Conservation (phyloP, 2,329 filamentous ascomycete genomes). For the Talaromyces sp. region DNA sequence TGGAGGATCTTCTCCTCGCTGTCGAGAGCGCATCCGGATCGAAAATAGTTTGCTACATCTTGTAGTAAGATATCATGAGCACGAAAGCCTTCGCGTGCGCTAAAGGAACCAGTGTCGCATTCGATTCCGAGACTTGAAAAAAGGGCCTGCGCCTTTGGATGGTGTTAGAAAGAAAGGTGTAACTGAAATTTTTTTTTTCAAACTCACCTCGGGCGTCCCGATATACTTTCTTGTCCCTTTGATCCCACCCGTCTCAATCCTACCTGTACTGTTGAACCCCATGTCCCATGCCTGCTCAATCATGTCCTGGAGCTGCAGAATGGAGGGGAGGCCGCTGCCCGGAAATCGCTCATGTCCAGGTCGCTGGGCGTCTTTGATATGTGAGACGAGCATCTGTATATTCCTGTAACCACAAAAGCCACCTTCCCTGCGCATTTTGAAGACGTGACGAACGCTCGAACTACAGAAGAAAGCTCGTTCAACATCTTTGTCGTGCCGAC, state of each 20-base stretch:
- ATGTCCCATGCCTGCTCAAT: conserved; percentile 87
- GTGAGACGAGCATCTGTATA: conserved; percentile 85
- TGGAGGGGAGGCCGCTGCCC: conserved; percentile 59
- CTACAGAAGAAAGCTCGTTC: conserved; percentile 76
- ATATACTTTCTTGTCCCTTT: conserved; percentile 91
- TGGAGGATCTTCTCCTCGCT: conserved; percentile 59
- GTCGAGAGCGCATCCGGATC: conserved; percentile 43
- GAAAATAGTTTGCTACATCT: conserved; percentile 71
- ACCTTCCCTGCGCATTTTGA: conserved; percentile 76
- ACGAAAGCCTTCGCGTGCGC: conserved; percentile 40
- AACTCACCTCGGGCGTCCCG: conserved; percentile 74
- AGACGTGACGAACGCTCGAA: conserved; percentile 69
- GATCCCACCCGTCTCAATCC: conserved; percentile 80
- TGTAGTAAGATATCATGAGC: conserved; percentile 57
- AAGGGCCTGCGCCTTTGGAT: conserved; percentile 67
- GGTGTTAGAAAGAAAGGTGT: neutral
- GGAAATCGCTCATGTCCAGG: conserved; percentile 59
- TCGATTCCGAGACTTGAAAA: conserved; percentile 64
- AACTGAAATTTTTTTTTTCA: neutral
- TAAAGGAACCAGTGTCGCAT: conserved; percentile 61
- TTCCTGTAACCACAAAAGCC: conserved; percentile 95
- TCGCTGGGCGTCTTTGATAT: conserved; percentile 59
- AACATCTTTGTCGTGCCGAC: conserved; percentile 61
- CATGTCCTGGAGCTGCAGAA: conserved; percentile 76
- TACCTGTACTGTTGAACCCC: conserved; percentile 71